Conservation (phyloP, 2,329 filamentous ascomycete species). For the Apiospora aurea region DNA sequence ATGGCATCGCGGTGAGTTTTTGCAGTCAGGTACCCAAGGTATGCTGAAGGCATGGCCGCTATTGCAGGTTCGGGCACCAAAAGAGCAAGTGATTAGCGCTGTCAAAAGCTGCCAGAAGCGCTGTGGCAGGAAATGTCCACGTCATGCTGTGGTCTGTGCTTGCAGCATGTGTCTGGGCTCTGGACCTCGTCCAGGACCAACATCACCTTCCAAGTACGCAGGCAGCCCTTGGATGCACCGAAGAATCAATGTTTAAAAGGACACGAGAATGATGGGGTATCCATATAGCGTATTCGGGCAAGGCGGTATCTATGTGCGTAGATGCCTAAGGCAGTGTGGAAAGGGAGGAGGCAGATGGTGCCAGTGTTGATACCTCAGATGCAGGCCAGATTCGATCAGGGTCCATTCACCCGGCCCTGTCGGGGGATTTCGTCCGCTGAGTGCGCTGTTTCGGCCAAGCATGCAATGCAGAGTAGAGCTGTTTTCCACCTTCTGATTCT, state of each 20-base stretch:
- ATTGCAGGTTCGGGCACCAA: conserved; percentile 15
- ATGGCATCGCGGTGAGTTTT: not conserved
- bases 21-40: not conserved
- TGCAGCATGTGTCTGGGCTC: not conserved
- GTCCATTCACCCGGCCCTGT: not conserved
- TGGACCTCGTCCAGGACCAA: not conserved
- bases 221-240: not conserved
- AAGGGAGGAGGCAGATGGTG: not conserved
- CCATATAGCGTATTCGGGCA: not conserved
- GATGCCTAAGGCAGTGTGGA: not conserved
- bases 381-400: not conserved
- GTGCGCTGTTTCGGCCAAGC: not conserved
- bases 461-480: not conserved
- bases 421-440: not conserved
- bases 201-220: not conserved
- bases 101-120: not conserved
- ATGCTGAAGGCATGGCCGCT: not conserved
- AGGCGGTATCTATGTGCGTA: not conserved
- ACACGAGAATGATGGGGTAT: not conserved
- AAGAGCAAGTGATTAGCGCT: not conserved
- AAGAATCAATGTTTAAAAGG: not conserved
- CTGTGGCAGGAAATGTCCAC: conserved; percentile 3
- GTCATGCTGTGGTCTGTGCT: conserved; percentile 18
- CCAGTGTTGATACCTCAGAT: not conserved
- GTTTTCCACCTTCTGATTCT: not conserved